A percentile compares a stretch with the other conserved stretches of the same genome.
These are phyloP conservation scores for Lentinula guzmanii DNA, from an alignment of 768 basidiomycete species.

Conservation along the genomic window DNA sequence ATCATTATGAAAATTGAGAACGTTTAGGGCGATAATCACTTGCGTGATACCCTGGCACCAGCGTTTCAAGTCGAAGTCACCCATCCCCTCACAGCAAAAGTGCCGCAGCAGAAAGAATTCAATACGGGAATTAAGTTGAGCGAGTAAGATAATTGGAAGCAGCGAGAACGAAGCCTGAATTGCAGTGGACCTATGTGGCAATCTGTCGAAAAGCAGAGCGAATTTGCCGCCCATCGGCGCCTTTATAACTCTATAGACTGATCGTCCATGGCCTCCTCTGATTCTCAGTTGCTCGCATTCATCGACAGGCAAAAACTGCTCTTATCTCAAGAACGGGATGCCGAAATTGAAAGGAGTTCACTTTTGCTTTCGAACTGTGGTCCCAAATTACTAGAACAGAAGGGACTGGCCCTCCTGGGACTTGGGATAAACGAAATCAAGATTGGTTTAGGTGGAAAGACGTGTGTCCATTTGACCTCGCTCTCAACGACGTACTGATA, in stretches of 20 bases:
- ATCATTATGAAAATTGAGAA: neutral
- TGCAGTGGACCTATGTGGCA: neutral
- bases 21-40: neutral
- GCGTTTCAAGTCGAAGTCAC: neutral
- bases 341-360: slow-evolving; percentile 79
- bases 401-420: slow-evolving; percentile 74
- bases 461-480: slow-evolving; percentile 36
- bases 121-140: neutral
- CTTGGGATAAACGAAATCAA: slow-evolving; percentile 67
- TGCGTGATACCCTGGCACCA: neutral
- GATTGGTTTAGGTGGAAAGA: slow-evolving; percentile 90
- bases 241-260: neutral
- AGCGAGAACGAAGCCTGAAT: neutral
- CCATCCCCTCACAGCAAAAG: neutral
- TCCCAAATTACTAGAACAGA: slow-evolving; percentile 80
- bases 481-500: slow-evolving; percentile 10
- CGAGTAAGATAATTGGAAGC: neutral
- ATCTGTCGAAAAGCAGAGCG: neutral
- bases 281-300: slow-evolving; percentile 43
- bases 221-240: neutral
- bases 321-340: slow-evolving; percentile 65
- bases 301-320: slow-evolving; percentile 63
- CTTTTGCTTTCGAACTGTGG: slow-evolving; percentile 79
- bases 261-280: neutral
- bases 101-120: neutral